Base-by-base conservation (phyloP, 129 eudicot genomes). In the Flaveria bidentis region DNA sequence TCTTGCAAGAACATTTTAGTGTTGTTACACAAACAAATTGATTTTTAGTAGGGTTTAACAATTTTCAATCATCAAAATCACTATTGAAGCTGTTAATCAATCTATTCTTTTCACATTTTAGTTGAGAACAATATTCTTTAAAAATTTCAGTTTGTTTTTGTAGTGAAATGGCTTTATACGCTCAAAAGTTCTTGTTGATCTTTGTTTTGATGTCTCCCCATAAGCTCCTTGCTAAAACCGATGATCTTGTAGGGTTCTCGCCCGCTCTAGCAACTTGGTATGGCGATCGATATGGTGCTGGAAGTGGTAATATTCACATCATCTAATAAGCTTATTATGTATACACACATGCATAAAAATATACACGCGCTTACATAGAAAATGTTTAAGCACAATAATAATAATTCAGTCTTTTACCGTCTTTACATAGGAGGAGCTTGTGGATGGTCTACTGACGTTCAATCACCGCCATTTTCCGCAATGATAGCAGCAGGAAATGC, bases 211-310 rank as follows among this genome's bases (percentile, higher is more conserved):
- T 79, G 47, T 45, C 76, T 57, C 61, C 57, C 41, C 71, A 33
- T 10, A 60, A 57, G 6, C 70, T 74, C 30, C 23, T 16, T 67
- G 75, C 75, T 11, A 47, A 14, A 28, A 56, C 84, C 47, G 56
- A 50, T 47, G 55, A 67, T 57, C 6, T 67, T 14, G 47, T 13
- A 14, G 79, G 71, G 51, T 83, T 83, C 53, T 56, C 80, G 28
- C 81, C 86, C 5, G 86, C 84, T 69, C 69, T 82, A 16, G 86
- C 86, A 55, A 82, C 88, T 22, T 85, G 88, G 86, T 85, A 85
- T 50, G 88, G 84, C 18, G 72, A 28, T 33, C 69, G 70, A 3
- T 7, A 41, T 13, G 88, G 88, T 28, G 72, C 88, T 0, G 86
- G 88, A 78, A 82, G 84, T 49, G 88, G 88, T 85, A 84, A 25